Evolutionary conservation across 257 asterid genomes (phyloP).

Genomic region (Paulownia fortunei): DNA sequence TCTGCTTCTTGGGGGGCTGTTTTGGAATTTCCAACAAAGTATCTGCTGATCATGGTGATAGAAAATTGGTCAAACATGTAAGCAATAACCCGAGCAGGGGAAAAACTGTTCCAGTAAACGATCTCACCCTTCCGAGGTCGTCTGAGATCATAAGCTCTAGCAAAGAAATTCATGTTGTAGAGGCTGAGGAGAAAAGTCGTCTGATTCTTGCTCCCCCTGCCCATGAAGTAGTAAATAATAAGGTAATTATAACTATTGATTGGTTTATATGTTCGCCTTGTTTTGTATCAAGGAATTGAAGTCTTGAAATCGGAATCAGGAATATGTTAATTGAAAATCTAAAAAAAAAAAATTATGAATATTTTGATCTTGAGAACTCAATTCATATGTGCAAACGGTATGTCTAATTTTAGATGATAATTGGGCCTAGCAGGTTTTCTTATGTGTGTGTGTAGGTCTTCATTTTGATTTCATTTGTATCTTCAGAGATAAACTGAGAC

Average conservation of each 20-base stretch:
- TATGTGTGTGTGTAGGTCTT: no score
- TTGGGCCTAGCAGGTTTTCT: no score
- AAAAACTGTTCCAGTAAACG: constrained; percentile 17
- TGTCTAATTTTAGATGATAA: no score
- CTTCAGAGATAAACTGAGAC: background rate
- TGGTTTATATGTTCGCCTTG: background rate
- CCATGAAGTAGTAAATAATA: background rate
- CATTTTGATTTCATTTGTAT: no score
- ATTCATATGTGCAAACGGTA: background rate
- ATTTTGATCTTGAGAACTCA: background rate
- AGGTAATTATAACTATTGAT: constrained; percentile 23
- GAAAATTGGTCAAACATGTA: constrained; percentile 13
- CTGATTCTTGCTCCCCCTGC: background rate
- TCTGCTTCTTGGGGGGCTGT: constrained; percentile 31
- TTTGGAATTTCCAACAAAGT: constrained; percentile 35
- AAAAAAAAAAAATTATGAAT: background rate
- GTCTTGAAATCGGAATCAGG: background rate
- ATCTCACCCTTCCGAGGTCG: background rate
- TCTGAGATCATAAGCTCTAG: background rate
- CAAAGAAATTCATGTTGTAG: constrained; percentile 15
- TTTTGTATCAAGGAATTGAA: background rate
- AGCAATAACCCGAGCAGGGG: background rate
- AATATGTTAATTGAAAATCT: background rate
- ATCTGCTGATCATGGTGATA: constrained; percentile 26
- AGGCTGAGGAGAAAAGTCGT: constrained; percentile 12